phyloP scores from a whole-genome alignment of 257 asterid species.

The Gentiana macrophylla region DNA sequence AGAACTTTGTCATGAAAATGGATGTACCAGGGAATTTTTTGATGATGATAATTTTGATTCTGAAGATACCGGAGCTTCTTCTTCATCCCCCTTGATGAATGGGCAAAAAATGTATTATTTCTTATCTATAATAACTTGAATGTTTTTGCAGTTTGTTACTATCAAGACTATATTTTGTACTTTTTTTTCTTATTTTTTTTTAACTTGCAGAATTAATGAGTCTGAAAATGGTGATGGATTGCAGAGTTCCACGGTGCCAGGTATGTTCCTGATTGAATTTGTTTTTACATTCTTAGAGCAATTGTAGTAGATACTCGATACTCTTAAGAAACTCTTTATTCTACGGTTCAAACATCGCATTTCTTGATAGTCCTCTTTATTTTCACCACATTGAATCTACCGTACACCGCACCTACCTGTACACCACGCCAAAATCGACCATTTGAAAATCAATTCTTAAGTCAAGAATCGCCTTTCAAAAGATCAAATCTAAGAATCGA shows the following conservation, averaged over 20 bases:
- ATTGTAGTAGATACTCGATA: too few relatives aligned
- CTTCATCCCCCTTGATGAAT: constrained; percentile 16
- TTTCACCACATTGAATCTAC: too few relatives aligned
- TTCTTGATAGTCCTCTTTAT: too few relatives aligned
- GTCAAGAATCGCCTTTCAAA: too few relatives aligned
- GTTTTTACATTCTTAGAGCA: neutral
- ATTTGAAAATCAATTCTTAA: too few relatives aligned
- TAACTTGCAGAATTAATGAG: constrained; percentile 29
- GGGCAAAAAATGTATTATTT: constrained; percentile 39
- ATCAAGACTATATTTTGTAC: too few relatives aligned
- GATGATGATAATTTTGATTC: constrained; percentile 30
- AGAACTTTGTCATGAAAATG: constrained; percentile 82
- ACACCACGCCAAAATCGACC: too few relatives aligned
- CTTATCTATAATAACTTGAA: neutral
- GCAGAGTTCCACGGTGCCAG: constrained; percentile 30
- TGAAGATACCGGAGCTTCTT: constrained; percentile 27
- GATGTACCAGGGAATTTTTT: constrained; percentile 69
- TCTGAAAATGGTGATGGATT: constrained; percentile 32
- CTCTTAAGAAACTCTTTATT: too few relatives aligned
- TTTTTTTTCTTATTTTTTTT: constrained; percentile 1
- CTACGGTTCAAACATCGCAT: too few relatives aligned
- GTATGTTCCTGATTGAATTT: constrained; percentile 18
- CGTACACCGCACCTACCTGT: too few relatives aligned
- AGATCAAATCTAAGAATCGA: too few relatives aligned
- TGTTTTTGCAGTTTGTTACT: too few relatives aligned